Conservation (phyloP, 257 asterid species). For the Plectranthus barbatus region DNA sequence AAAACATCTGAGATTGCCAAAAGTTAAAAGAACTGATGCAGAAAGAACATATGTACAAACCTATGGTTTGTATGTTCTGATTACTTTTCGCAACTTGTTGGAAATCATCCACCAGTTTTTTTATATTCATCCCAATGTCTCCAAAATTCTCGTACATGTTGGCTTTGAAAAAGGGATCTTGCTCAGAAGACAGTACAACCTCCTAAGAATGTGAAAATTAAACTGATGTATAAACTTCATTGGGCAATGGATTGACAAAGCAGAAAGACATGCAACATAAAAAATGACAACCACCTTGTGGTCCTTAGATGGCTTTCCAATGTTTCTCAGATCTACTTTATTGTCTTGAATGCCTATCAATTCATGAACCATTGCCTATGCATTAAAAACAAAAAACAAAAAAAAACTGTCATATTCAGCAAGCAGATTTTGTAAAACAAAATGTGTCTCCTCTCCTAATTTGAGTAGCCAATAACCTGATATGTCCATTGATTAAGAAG, state of each 20-base stretch:
- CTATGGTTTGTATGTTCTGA: slow-evolving; percentile 96
- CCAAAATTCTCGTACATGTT: slow-evolving; percentile 95
- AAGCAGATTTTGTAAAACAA: neutral
- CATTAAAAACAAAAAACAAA: slow-evolving; percentile 4
- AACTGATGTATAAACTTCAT: slow-evolving; percentile 14
- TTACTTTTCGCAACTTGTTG: slow-evolving; percentile 90
- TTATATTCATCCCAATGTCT: slow-evolving; percentile 96
- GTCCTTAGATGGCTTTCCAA: slow-evolving; percentile 66
- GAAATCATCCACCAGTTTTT: slow-evolving; percentile 91
- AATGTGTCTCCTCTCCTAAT: neutral
- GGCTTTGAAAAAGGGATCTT: slow-evolving; percentile 87
- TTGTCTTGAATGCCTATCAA: slow-evolving; percentile 91
- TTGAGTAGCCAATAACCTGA: slow-evolving; percentile 50
- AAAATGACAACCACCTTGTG: slow-evolving; percentile 56
- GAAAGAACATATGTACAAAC: slow-evolving; percentile 16
- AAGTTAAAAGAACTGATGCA: slow-evolving; percentile 5
- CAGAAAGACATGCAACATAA: neutral
- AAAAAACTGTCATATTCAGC: slow-evolving; percentile 12
- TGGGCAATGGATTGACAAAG: slow-evolving; percentile 7
- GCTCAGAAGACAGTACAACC: slow-evolving; percentile 95
- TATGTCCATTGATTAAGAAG: slow-evolving; percentile 97
- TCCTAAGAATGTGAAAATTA: slow-evolving; percentile 40
- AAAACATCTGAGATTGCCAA: slow-evolving; percentile 6
- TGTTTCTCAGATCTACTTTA: slow-evolving; percentile 70
- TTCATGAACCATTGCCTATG: slow-evolving; percentile 95